Percentiles rank a stretch among this genome's conserved stretches.
These are phyloP conservation scores for Prunus salicina DNA, from an alignment of 306 rosid species.

Conservation along the genomic window DNA sequence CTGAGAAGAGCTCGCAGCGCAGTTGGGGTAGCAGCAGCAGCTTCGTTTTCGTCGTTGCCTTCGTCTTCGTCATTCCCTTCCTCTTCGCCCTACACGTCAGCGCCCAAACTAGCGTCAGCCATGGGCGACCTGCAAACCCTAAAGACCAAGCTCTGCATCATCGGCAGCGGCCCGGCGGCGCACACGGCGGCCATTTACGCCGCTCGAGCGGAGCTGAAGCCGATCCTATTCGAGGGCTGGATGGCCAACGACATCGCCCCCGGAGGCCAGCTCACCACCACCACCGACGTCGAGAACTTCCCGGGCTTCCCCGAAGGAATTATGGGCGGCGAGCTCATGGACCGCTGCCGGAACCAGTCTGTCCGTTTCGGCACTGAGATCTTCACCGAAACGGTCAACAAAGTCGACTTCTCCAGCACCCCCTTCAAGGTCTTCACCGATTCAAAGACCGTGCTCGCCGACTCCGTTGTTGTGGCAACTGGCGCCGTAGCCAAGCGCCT, in stretches of 20 bases:
- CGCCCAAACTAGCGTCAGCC: constrained; percentile 19
- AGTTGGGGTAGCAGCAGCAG: constrained; percentile 15
- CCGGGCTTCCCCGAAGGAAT: constrained; percentile 80
- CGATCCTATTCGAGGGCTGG: constrained; percentile 83
- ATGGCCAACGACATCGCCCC: constrained; percentile 88
- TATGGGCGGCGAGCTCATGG: constrained; percentile 73
- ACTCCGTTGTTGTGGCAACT: constrained; percentile 69
- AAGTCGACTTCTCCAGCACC: constrained; percentile 60
- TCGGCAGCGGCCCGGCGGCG: constrained; percentile 87
- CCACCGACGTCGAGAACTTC: constrained; percentile 86
- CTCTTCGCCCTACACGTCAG: background rate
- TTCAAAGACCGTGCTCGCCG: constrained; percentile 42
- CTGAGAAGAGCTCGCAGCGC: constrained; percentile 32
- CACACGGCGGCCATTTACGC: constrained; percentile 87
- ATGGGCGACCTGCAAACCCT: constrained; percentile 40
- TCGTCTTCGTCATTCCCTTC: constrained; percentile 17
- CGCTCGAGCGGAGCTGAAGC: constrained; percentile 80
- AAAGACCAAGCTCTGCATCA: constrained; percentile 69
- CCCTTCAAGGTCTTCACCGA: constrained; percentile 69
- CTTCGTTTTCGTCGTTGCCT: constrained; percentile 13
- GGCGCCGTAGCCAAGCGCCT: constrained; percentile 82
- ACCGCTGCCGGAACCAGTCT: constrained; percentile 62
- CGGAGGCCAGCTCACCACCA: constrained; percentile 88
- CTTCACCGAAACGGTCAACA: constrained; percentile 66
- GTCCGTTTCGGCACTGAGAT: constrained; percentile 71